A percentile compares a stretch with the other conserved stretches of the same genome.
phyloP scores from a whole-genome alignment of 495 filamentous ascomycete genomes.

The Barbatosphaeria neglecta region DNA sequence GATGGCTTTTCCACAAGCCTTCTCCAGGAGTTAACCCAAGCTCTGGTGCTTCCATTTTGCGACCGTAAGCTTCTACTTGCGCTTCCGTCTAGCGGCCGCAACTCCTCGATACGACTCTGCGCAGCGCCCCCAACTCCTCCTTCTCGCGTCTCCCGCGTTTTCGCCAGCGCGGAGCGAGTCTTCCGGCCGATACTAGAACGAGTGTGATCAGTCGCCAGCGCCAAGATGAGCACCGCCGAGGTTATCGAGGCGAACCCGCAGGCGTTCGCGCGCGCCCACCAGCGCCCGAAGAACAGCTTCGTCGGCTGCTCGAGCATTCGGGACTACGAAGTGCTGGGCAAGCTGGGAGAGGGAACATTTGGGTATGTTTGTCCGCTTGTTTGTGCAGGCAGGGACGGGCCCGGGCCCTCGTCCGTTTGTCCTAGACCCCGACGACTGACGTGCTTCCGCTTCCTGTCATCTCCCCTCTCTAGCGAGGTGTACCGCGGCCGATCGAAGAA shows the following conservation, averaged over 20 bases:
- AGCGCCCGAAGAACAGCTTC: slow-evolving; percentile 45
- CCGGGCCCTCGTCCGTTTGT: too few species aligned
- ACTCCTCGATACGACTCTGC: too few species aligned
- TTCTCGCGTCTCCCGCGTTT: too few species aligned
- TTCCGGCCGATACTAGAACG: too few species aligned
- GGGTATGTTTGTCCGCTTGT: slow-evolving; percentile 41
- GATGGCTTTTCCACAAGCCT: too few species aligned
- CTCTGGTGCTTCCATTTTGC: too few species aligned
- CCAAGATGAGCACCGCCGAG: slow-evolving; percentile 15
- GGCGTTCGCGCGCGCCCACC: slow-evolving; percentile 32
- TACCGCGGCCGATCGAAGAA: slow-evolving; percentile 74
- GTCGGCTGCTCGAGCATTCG: slow-evolving; percentile 75
- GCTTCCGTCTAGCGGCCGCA: too few species aligned
- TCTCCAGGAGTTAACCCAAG: too few species aligned
- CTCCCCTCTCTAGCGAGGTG: slow-evolving; percentile 55
- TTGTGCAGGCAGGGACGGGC: background rate
- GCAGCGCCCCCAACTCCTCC: too few species aligned
- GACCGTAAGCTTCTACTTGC: too few species aligned
- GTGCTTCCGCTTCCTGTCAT: slow-evolving; percentile 9
- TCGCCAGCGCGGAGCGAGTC: too few species aligned
- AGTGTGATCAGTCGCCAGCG: background rate
- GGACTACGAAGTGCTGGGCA: slow-evolving; percentile 79
- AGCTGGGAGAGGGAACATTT: slow-evolving; percentile 96
- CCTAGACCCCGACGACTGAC: too few species aligned
- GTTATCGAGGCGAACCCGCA: slow-evolving; percentile 16